These are phyloP conservation scores for Oenanthe javanica DNA, from an alignment of 140 eudicot species.

Conservation along the genomic window DNA sequence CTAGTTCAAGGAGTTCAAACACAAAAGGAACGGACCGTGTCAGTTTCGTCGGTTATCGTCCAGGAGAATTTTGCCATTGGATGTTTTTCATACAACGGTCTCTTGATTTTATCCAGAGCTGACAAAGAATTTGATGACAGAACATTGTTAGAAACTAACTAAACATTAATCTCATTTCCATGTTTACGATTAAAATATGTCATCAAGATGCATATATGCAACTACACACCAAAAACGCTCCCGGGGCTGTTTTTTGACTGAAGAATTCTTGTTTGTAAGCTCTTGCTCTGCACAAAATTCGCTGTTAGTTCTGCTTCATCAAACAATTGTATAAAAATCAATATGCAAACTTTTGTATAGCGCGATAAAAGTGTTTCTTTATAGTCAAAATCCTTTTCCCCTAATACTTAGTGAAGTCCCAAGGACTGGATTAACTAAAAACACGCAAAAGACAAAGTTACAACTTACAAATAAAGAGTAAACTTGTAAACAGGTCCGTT, in stretches of 20 bases:
- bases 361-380: background rate
- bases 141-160: conserved; percentile 1
- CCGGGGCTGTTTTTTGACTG: conserved; percentile 57
- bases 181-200: too few relatives aligned
- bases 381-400: background rate
- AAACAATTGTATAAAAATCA: background rate
- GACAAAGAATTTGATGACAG: conserved; percentile 17
- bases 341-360: too few relatives aligned
- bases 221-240: conserved; percentile 57
- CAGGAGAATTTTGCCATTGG: conserved; percentile 95
- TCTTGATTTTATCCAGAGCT: conserved; percentile 79
- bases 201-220: conserved; percentile 1
- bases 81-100: conserved; percentile 83
- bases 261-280: conserved; percentile 62
- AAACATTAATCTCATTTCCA: background rate
- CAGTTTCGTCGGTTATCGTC: conserved; percentile 79
- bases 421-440: background rate
- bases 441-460: background rate
- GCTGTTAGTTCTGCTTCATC: conserved; percentile 10
- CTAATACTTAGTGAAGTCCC: background rate
- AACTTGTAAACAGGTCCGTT: background rate
- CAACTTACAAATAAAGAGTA: background rate
- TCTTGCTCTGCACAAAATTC: conserved; percentile 52
- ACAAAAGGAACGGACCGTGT: conserved; percentile 56
- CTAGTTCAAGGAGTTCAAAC: background rate